Conservation (phyloP, 371 early-diverging fungal species). For the Apophysomyces ossiformis region DNA sequence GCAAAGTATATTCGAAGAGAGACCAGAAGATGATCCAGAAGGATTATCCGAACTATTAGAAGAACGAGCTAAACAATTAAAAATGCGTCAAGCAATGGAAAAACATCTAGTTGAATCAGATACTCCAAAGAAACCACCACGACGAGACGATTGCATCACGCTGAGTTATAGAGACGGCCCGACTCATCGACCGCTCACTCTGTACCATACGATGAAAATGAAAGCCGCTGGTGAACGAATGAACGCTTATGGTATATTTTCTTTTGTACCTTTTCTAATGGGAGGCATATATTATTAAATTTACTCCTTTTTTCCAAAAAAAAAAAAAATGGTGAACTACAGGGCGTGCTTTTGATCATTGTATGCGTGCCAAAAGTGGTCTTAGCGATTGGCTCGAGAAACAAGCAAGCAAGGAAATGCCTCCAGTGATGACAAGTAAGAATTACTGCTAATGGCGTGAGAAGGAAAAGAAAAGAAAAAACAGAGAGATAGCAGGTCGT, state of each 20-base stretch:
- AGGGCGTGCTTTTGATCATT: constrained; percentile 46
- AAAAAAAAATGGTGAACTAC: too few relatives aligned
- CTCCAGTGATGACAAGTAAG: constrained; percentile 25
- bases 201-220: constrained; percentile 59
- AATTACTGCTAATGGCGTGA: constrained; percentile 14
- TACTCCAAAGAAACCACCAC: constrained; percentile 20
- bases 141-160: constrained; percentile 35
- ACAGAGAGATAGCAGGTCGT: too few relatives aligned
- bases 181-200: constrained; percentile 41
- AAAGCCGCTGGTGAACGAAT: constrained; percentile 28
- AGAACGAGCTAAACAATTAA: constrained; percentile 33
- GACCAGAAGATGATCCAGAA: constrained; percentile 30
- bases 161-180: constrained; percentile 46
- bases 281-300: too few relatives aligned
- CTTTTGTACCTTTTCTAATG: too few relatives aligned
- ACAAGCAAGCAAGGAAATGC: constrained; percentile 17
- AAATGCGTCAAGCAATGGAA: constrained; percentile 17
- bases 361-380: constrained; percentile 48
- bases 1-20: constrained; percentile 45
- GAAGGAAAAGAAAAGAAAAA: constrained; percentile 6
- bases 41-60: constrained; percentile 49
- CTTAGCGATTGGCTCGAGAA: constrained; percentile 42
- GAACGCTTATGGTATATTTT: constrained; percentile 40
- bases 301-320: too few relatives aligned
- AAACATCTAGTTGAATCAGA: constrained; percentile 12